Base-by-base conservation (phyloP, 148 eudicot genomes). In the Cornus florida region DNA sequence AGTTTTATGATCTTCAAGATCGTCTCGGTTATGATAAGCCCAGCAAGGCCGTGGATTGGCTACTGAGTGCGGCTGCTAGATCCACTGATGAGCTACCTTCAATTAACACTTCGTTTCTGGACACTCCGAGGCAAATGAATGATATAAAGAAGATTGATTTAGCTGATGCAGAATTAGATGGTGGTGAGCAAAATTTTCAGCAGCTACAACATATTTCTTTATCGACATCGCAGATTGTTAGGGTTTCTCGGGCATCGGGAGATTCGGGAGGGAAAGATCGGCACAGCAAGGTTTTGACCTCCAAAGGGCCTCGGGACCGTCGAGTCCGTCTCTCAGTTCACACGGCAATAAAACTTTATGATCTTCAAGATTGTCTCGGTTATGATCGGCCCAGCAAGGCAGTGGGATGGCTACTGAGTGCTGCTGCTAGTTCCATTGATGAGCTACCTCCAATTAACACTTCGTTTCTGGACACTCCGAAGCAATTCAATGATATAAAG, bases 1-100 rank as follows among this genome's bases (percentile, higher is more conserved):
- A 95, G 76, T 93, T 95, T 12, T 95, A 95, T 50, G 98, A 95
- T 82, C 81, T 95, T 19, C 98, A 95, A 41, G 98, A 95, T 46
- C 81, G 97, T 66, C 68, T 95, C 8, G 97, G 97, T 10, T 87
- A 79, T 28, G 98, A 95, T 78, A 97, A 95, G 79, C 98, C 98
- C 0, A 95, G 98, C 66, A 95, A 95, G 75, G 98, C 97, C 16
- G 98, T 95, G 5, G 98, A 95, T 76, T 95, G 98, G 98, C 82
- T 95, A 19, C 91, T 95, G 7, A 90, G 91, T 43, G 91, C 92
- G 0, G 98, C 98, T 1, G 75, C 87, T 0, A 90, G 82, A 20
- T 80, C 94, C n/a, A 95, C 93, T 28, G 86, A 84, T 4, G 97
- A 93, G 87, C 92, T 95, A 0, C 97, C 94, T 20, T 80, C 92